Evolutionary conservation across 805 yeast genomes (phyloP).

Genomic region (Candida alai): DNA sequence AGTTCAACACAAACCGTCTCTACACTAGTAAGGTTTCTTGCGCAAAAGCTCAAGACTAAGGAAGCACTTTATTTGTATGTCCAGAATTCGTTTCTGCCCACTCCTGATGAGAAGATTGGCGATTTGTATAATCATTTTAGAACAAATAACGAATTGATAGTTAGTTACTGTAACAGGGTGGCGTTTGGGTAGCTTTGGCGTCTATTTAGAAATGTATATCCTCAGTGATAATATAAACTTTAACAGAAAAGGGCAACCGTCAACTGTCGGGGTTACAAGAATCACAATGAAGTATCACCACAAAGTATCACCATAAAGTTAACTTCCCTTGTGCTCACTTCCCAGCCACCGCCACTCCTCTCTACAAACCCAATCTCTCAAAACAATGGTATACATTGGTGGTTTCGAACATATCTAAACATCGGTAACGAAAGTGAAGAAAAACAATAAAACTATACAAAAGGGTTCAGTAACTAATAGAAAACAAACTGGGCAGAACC

Average conservation of each 20-base stretch:
- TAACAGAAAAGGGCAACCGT: no score
- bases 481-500: constrained; percentile 60
- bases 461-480: constrained; percentile 13
- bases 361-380: no score
- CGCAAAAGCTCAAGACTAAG: constrained; percentile 30
- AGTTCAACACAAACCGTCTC: constrained; percentile 44
- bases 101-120: constrained; percentile 36
- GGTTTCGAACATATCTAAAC: no score
- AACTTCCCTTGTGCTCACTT: no score
- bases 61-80: constrained; percentile 29
- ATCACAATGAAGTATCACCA: no score
- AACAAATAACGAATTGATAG: constrained; percentile 32
- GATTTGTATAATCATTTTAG: constrained; percentile 27
- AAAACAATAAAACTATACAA: not conserved
- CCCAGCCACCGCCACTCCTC: no score
- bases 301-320: no score
- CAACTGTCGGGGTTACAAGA: no score
- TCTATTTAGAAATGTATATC: not conserved
- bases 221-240: no score
- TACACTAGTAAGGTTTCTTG: constrained; percentile 43
- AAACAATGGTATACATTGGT: no score
- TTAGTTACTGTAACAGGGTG: constrained; percentile 35
- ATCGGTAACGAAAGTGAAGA: no score
- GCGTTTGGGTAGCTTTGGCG: constrained; percentile 34
- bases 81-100: constrained; percentile 39